Evolutionary conservation across 306 rosid genomes (phyloP), one percentile per base, ranked within the genome.

Genomic region (Malus sylvestris): DNA sequence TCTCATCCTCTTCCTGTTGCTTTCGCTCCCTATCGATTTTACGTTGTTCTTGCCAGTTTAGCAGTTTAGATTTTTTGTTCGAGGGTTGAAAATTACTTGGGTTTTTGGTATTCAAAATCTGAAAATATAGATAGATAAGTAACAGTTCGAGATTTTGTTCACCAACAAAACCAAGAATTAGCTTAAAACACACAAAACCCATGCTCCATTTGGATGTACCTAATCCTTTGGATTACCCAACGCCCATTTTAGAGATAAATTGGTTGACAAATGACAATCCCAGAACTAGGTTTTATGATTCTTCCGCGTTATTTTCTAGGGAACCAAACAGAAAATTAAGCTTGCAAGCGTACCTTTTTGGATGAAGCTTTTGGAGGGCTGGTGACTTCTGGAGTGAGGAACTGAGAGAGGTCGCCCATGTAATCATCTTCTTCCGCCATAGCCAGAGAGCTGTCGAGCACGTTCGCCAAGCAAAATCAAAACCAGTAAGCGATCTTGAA

Each of bases 41-140:
- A 40, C 95, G 80, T n/a, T 86, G 84, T 67, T 94, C 97, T 79
- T 91, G 98, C 97, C 97, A 94, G 79, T 77, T 89, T 5, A 83
- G 72, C 14, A 62, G 30, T 81, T 88, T 90, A 6, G 81, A 49
- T 62, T 80, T 82, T 75, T 84, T 91, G 86, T 86, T 86, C 51
- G 93, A 81, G 73, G 91, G 38, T 76, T 73, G 76, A 58, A 81
- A 40, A 40, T 40, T 68, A 32, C 20, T 70, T 14, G 68, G 66
- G 67, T 76, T 52, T 77, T 81, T 86, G 74, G 61, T 75, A 84
- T 44, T 53, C 49, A 89, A 78, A 63, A 77, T 60, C 97, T 93
- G 82, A 38, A 45, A 71, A 25, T 4, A 66, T 15, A 8, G 53
- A 38, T 38, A 58, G 53, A 14, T 2, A 29, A 4, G 16, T 63